These are phyloP conservation scores for Agarophyton chilense DNA, from an alignment of 23 red algal species.

Conservation along the genomic window DNA sequence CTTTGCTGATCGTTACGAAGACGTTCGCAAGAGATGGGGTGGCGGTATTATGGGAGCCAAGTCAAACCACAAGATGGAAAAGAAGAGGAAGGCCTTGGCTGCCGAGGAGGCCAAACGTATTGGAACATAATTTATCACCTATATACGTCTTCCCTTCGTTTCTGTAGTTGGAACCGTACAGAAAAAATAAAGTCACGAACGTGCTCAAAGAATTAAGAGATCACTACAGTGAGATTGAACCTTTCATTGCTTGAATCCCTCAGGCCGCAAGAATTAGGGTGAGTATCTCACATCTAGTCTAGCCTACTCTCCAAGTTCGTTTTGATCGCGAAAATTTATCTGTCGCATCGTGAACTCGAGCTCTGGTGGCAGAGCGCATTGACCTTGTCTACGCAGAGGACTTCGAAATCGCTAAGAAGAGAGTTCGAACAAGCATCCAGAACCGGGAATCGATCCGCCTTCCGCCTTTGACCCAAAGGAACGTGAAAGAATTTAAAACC, in stretches of 20 bases:
- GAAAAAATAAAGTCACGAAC: background rate
- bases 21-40: slow-evolving; percentile 95
- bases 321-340: too few relatives aligned
- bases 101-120: slow-evolving; percentile 92
- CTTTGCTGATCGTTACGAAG: slow-evolving; percentile 94
- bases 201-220: background rate
- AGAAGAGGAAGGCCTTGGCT: slow-evolving; percentile 79
- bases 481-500: too few relatives aligned
- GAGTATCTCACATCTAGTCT: too few relatives aligned
- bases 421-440: too few relatives aligned
- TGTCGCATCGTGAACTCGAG: too few relatives aligned
- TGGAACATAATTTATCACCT: background rate
- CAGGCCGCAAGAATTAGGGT: too few relatives aligned
- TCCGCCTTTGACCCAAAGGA: too few relatives aligned
- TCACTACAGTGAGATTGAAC: background rate
- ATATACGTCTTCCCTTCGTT: background rate
- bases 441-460: too few relatives aligned
- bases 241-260: background rate
- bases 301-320: too few relatives aligned
- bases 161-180: background rate
- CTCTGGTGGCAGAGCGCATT: too few relatives aligned
- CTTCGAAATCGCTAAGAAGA: too few relatives aligned
- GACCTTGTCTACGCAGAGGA: too few relatives aligned
- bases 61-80: slow-evolving; percentile 84
- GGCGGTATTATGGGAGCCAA: slow-evolving; percentile 96